phyloP scores from a whole-genome alignment of 192 early-diverging fungal species.

The Coemansia asiatica region DNA sequence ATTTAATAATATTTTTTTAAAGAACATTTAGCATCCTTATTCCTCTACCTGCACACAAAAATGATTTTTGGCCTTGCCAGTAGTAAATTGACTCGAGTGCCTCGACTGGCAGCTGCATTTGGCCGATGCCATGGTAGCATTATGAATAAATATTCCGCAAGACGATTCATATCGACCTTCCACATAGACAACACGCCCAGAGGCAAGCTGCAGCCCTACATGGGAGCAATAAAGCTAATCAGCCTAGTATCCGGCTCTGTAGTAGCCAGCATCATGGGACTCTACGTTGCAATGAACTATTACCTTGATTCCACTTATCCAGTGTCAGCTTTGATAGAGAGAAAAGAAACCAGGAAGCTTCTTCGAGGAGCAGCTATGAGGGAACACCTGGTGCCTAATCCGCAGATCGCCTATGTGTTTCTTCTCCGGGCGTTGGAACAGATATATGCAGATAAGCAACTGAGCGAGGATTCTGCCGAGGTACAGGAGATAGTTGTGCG shows the following conservation, averaged over 20 bases:
- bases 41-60: neutral
- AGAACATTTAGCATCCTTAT: neutral
- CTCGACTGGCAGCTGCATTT: neutral
- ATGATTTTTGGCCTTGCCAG: too few relatives aligned
- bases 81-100: too few relatives aligned
- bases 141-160: neutral
- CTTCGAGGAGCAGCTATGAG: conserved; percentile 42
- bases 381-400: conserved; percentile 44
- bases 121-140: too few relatives aligned
- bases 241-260: conserved; percentile 26
- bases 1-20: too few relatives aligned
- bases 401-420: conserved; percentile 43
- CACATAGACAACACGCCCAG: conserved; percentile 36
- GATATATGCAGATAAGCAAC: conserved; percentile 29
- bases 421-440: conserved; percentile 37
- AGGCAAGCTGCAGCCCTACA: conserved; percentile 36
- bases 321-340: conserved; percentile 6
- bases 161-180: conserved; percentile 33
- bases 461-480: conserved; percentile 20
- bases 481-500: conserved; percentile 44
- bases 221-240: conserved; percentile 25
- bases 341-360: conserved; percentile 22
- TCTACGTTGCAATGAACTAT: conserved; percentile 20
- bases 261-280: conserved; percentile 16
- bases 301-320: conserved; percentile 33